Evolutionary conservation across 2,329 filamentous ascomycete species (phyloP).

Genomic region (Curvularia sp.): DNA sequence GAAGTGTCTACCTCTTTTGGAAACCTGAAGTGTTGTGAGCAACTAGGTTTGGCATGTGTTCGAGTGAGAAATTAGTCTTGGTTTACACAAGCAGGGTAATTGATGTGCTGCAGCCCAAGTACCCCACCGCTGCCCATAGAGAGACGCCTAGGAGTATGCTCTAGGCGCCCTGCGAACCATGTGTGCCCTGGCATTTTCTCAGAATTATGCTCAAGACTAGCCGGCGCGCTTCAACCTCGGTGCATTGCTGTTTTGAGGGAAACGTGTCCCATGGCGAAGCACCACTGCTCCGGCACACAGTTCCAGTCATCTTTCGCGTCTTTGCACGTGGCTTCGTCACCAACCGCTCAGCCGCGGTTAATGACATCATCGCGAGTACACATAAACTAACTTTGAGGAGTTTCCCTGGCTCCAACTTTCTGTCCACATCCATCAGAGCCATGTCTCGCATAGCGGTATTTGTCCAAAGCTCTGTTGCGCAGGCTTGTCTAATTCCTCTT

Average conservation of each 20-base stretch:
- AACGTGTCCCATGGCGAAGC: not conserved
- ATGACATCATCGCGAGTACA: constrained; percentile 16
- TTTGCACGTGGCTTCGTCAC: constrained; percentile 12
- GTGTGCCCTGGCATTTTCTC: not conserved
- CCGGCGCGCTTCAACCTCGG: not conserved
- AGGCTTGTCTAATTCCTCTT: constrained; percentile 4
- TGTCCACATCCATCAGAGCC: constrained; percentile 6
- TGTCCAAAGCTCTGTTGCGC: not conserved
- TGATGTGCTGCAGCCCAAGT: not conserved
- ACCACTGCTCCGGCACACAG: not conserved
- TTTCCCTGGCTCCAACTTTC: not conserved
- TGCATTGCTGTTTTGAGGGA: not conserved
- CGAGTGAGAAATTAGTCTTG: not conserved
- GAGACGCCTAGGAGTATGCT: not conserved
- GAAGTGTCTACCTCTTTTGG: not conserved
- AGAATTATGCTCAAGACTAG: not conserved
- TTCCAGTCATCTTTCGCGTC: constrained; percentile 6
- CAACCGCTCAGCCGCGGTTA: constrained; percentile 1
- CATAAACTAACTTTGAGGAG: constrained; percentile 5
- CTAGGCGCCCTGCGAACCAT: not conserved
- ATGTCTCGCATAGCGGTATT: constrained; percentile 20
- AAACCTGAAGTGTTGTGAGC: not conserved
- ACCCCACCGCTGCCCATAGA: not conserved
- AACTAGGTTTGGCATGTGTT: not conserved
- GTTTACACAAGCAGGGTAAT: not conserved